Base-by-base conservation (phyloP, 352 stramenopile species). In the Globisporangium irregulare region DNA sequence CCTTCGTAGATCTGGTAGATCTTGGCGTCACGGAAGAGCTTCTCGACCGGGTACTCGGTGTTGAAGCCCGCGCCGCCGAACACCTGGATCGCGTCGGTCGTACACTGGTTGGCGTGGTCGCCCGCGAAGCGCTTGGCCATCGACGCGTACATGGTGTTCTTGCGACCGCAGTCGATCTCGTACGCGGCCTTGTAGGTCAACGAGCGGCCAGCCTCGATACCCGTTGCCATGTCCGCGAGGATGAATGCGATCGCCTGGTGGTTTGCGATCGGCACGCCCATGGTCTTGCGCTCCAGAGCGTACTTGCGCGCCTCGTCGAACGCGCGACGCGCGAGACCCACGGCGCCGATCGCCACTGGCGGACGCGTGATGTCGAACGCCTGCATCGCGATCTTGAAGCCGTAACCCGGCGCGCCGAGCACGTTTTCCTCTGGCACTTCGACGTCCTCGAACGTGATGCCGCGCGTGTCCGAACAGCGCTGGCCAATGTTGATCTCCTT, bases 1-100 rank as follows among this genome's bases (percentile, higher is more conserved):
- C 91, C 92, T 62, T 97, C 92, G 80, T 97, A 97, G 70, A 98
- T 97, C 72, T 94, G 84, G 74, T 95, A 96, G 68, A 98, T 96
- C 79, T 97, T 96, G 62, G 86, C 86, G 57, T 98, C 92, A 59
- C 92, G 86, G 74, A 95, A 95, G 67, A 97, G 86, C 78, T 97
- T 97, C 74, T 97, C 91, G n/a, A 97, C 90, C 12, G 87, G 89
- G 79, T 97, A 97, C 68, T 97, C 91, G 0, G 88, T 97, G 79
- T 97, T 97, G 72, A 96, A 97, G 10, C 91, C 91, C 34, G 87
- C 87, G 53, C 91, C 91, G 59, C 91, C 90, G 71, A 97, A 97
- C 59, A 97, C 90, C 76, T 97, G 91, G 61, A 97, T 91, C 51
- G 91, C 89, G 68, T 97, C 89, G 38, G 86, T 87, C n/a, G 86